Percentiles rank a stretch among this genome's conserved stretches.
Conservation (phyloP, 345 rosid species). For the Populus nigra region DNA sequence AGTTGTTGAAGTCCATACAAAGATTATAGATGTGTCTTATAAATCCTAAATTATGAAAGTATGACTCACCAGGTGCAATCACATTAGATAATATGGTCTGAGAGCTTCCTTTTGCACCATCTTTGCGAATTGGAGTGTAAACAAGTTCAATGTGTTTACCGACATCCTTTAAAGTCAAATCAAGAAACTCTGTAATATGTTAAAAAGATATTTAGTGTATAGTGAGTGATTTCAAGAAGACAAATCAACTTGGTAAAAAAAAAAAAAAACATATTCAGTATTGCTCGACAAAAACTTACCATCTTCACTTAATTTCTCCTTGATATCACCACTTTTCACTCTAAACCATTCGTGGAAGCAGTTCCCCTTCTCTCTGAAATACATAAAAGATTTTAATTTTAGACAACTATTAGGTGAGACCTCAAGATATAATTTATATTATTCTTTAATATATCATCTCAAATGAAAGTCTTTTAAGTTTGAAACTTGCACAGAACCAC, state of each 20-base stretch:
- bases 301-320: slow-evolving; percentile 59
- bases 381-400: slow-evolving; percentile 12
- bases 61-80: slow-evolving; percentile 72
- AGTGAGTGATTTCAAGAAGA: background rate
- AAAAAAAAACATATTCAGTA: background rate
- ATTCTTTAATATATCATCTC: no score
- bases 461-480: no score
- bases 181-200: slow-evolving; percentile 62
- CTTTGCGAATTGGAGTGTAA: slow-evolving; percentile 79
- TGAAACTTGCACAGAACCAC: no score
- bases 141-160: slow-evolving; percentile 74
- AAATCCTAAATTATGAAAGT: slow-evolving; percentile 8
- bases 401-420: background rate
- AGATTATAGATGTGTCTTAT: background rate
- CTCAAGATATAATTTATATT: no score
- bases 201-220: slow-evolving; percentile 7
- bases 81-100: slow-evolving; percentile 58
- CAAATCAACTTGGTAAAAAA: background rate
- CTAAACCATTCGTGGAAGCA: slow-evolving; percentile 85
- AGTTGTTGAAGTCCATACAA: background rate
- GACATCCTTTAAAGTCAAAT: slow-evolving; percentile 78
- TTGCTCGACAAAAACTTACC: slow-evolving; percentile 41
- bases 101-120: slow-evolving; percentile 73
- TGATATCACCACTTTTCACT: slow-evolving; percentile 58
- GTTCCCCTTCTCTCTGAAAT: slow-evolving; percentile 69